A percentile compares a stretch with the other conserved stretches of the same genome.
phyloP scores from a whole-genome alignment of 2,329 filamentous ascomycete species.

The Venturiaceae sp. region DNA sequence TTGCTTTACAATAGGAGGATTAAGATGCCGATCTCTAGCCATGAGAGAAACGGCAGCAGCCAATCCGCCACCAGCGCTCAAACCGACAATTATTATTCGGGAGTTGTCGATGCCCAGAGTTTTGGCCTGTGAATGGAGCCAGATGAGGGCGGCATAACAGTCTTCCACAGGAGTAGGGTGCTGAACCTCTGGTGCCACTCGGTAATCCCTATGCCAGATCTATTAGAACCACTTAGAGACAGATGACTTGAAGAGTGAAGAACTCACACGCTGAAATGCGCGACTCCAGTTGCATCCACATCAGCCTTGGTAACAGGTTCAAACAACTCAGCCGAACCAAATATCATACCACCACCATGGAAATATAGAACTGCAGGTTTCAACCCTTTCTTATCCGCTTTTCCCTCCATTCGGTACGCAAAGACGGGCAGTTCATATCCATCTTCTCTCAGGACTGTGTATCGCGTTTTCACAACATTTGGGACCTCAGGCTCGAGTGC shows the following conservation, averaged over 20 bases:
- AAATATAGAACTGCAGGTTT: slow-evolving; percentile 13
- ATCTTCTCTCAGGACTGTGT: not conserved
- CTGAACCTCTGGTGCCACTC: slow-evolving; percentile 31
- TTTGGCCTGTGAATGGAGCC: slow-evolving; percentile 25
- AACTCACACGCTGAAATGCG: slow-evolving; percentile 21
- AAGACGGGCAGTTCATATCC: not conserved
- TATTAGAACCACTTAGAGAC: not conserved
- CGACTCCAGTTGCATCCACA: slow-evolving; percentile 20
- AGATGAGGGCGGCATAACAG: slow-evolving; percentile 28
- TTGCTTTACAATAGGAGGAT: slow-evolving; percentile 28
- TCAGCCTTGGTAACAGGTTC: slow-evolving; percentile 15
- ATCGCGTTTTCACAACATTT: not conserved
- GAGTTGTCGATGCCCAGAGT: slow-evolving; percentile 30
- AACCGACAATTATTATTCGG: slow-evolving; percentile 31
- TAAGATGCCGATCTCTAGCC: slow-evolving; percentile 13
- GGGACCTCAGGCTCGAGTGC: not conserved
- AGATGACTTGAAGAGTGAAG: not conserved
- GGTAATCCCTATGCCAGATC: too few relatives aligned
- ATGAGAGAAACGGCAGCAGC: slow-evolving; percentile 28
- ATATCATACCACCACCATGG: slow-evolving; percentile 34
- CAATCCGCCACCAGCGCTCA: slow-evolving; percentile 34
- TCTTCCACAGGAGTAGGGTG: slow-evolving; percentile 29
- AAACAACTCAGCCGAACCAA: slow-evolving; percentile 18
- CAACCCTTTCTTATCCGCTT: not conserved
- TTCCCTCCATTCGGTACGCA: not conserved